Evolutionary conservation across 768 basidiomycete genomes (phyloP).

Genomic region (Cyathus striatus): DNA sequence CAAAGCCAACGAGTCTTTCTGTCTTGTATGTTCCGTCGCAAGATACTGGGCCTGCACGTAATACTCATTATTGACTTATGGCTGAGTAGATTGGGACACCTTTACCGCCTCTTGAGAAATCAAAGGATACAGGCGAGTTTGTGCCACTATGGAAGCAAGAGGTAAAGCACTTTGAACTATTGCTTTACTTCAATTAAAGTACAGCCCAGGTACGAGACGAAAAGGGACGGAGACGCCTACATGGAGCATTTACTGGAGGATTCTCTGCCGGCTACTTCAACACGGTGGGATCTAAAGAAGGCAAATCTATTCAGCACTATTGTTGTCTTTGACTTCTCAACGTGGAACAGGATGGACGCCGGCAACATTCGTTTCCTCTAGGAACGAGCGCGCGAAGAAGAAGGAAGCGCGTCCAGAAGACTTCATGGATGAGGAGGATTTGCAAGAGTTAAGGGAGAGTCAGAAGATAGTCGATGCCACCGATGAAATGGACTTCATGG

Average conservation of each 20-base stretch:
- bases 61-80: background rate
- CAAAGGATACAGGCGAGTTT: slow-evolving; percentile 89
- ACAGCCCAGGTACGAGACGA: slow-evolving; percentile 77
- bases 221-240: slow-evolving; percentile 86
- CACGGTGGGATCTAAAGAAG: slow-evolving; percentile 93
- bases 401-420: slow-evolving; percentile 72
- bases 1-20: slow-evolving; percentile 81
- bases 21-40: slow-evolving; percentile 46
- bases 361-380: slow-evolving; percentile 87
- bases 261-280: slow-evolving; percentile 98
- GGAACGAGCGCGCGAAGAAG: slow-evolving; percentile 65
- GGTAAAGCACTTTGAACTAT: slow-evolving; percentile 27
- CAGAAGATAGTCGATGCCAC: slow-evolving; percentile 73
- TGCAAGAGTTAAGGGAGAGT: slow-evolving; percentile 74
- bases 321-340: slow-evolving; percentile 1
- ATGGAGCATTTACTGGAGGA: slow-evolving; percentile 97
- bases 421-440: slow-evolving; percentile 99
- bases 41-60: background rate
- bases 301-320: slow-evolving; percentile 29
- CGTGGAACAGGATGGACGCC: slow-evolving; percentile 84
- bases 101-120: slow-evolving; percentile 89
- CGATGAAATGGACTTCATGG: slow-evolving; percentile 68
- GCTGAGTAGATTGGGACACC: slow-evolving; percentile 82
- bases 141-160: slow-evolving; percentile 99
- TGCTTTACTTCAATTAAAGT: background rate